phyloP scores from a whole-genome alignment of 2,329 filamentous ascomycete genomes.

The Fusarium humuli region DNA sequence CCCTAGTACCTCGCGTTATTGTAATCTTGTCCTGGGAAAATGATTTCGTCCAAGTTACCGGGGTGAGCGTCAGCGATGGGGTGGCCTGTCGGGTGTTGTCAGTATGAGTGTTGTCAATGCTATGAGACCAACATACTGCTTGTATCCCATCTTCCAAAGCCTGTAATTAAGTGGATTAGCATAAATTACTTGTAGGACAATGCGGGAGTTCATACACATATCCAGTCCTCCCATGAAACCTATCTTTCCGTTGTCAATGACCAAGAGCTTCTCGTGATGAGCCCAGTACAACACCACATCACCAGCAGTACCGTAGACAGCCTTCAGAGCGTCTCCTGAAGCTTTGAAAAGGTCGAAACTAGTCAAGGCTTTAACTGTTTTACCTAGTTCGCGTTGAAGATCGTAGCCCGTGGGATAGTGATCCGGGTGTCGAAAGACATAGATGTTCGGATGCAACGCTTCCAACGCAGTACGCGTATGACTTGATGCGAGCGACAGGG shows the following conservation, averaged over 20 bases:
- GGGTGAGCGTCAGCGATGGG: slow-evolving; percentile 87
- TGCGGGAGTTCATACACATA: slow-evolving; percentile 65
- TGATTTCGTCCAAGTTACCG: slow-evolving; percentile 76
- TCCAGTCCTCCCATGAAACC: slow-evolving; percentile 95
- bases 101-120: slow-evolving; percentile 10
- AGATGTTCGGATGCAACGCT: slow-evolving; percentile 42
- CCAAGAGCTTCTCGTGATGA: slow-evolving; percentile 90
- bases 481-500: slow-evolving; percentile 64
- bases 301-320: slow-evolving; percentile 83
- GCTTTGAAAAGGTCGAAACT: slow-evolving; percentile 71
- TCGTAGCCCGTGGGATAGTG: slow-evolving; percentile 81
- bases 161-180: slow-evolving; percentile 49
- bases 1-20: slow-evolving; percentile 74
- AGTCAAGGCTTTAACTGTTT: slow-evolving; percentile 64
- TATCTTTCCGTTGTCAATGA: slow-evolving; percentile 77
- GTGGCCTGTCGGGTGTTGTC: slow-evolving; percentile 61
- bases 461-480: slow-evolving; percentile 8
- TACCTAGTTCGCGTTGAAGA: slow-evolving; percentile 74
- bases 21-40: slow-evolving; percentile 93
- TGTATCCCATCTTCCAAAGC: slow-evolving; percentile 89
- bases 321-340: slow-evolving; percentile 78
- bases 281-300: slow-evolving; percentile 91
- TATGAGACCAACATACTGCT: slow-evolving; percentile 63
- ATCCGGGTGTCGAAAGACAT: slow-evolving; percentile 90
- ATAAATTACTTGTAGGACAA: neutral